Conservation (phyloP, 23 red algal genomes). For the Pyropia haitanensis region DNA sequence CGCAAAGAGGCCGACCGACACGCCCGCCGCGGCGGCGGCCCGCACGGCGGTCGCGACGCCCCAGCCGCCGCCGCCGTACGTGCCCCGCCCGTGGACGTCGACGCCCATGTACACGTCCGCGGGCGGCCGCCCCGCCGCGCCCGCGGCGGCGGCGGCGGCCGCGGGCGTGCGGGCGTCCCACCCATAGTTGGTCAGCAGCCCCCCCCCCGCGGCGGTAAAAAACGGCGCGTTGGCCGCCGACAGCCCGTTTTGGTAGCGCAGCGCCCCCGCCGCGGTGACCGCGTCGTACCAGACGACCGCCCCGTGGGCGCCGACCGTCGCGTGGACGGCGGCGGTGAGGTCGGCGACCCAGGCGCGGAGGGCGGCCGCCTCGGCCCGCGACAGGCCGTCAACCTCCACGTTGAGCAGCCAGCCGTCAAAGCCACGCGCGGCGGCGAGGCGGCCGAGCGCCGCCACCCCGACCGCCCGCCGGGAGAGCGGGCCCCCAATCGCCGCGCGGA, state of each 20-base stretch:
- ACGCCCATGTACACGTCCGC: conserved; percentile 73
- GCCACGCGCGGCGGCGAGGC: conserved; percentile 51
- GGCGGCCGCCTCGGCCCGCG: conserved; percentile 8
- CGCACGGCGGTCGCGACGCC: conserved; percentile 52
- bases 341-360: conserved; percentile 33
- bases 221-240: conserved; percentile 56
- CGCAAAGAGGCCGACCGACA: conserved; percentile 67
- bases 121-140: background rate
- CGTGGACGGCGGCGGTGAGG: conserved; percentile 29
- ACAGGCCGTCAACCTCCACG: conserved; percentile 31
- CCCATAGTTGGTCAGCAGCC: conserved; percentile 57
- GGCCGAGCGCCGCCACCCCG: conserved; percentile 37
- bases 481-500: conserved; percentile 19
- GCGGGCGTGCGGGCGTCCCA: conserved; percentile 44
- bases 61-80: conserved; percentile 76
- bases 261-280: conserved; percentile 37
- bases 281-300: conserved; percentile 89
- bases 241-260: conserved; percentile 67
- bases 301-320: conserved; percentile 38
- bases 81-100: conserved; percentile 76
- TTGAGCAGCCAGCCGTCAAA: conserved; percentile 95
- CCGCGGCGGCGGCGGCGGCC: conserved; percentile 19
- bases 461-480: conserved; percentile 16
- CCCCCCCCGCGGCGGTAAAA: conserved; percentile 42
- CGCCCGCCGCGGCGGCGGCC: conserved; percentile 37